Percentiles rank a stretch among this genome's conserved stretches.
phyloP scores from a whole-genome alignment of 768 basidiomycete species.

The Hericium rajendrae region DNA sequence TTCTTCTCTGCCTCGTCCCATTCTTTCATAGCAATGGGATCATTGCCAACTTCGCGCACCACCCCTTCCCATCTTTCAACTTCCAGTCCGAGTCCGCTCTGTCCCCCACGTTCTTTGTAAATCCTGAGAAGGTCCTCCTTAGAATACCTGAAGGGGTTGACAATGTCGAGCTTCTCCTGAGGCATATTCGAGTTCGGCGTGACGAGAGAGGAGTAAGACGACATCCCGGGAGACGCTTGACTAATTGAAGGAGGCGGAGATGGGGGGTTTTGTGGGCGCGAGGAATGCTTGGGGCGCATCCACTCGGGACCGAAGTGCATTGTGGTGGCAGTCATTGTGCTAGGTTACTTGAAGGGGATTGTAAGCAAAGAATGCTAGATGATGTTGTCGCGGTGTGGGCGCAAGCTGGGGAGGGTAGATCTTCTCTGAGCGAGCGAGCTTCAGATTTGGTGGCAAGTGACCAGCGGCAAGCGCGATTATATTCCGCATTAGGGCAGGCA shows the following conservation, averaged over 20 bases:
- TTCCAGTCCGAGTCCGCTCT: conserved; percentile 68
- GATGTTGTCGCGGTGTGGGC: too few relatives aligned
- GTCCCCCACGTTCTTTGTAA: conserved; percentile 71
- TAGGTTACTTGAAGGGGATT: background rate
- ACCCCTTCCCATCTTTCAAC: conserved; percentile 88
- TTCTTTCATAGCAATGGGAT: conserved; percentile 72
- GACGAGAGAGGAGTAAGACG: conserved; percentile 64
- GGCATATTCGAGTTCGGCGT: conserved; percentile 41
- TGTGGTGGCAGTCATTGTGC: conserved; percentile 47
- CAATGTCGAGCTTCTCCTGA: conserved; percentile 50
- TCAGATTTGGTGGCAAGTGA: background rate
- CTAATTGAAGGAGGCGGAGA: conserved; percentile 39
- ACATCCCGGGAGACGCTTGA: conserved; percentile 38
- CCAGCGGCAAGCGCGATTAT: background rate
- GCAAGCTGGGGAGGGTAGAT: background rate
- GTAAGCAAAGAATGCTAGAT: too few relatives aligned
- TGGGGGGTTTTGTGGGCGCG: conserved; percentile 46
- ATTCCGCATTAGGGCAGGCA: background rate
- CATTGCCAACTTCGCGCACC: conserved; percentile 62
- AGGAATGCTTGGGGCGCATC: conserved; percentile 76
- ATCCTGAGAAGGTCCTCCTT: conserved; percentile 80
- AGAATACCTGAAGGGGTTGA: conserved; percentile 77
- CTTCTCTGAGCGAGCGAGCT: background rate
- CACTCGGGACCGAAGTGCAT: conserved; percentile 92
- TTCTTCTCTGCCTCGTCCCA: conserved; percentile 81